phyloP scores from a whole-genome alignment of 345 rosid species.

The Raphanus raphanistrum region DNA sequence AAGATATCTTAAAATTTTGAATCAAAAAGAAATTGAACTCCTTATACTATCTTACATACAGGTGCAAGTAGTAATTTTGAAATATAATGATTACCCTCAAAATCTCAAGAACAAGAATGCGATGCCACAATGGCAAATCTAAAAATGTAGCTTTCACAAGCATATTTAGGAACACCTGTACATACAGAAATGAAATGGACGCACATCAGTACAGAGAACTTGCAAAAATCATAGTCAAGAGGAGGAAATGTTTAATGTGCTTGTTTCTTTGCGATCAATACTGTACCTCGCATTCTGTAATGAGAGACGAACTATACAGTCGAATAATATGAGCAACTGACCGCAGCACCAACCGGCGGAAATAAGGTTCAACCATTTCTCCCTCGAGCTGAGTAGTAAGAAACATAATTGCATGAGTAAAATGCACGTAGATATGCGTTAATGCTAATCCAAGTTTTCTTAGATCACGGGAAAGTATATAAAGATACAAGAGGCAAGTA shows the following conservation, averaged over 20 bases:
- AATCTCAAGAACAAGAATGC: slow-evolving; percentile 98
- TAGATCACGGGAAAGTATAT: slow-evolving; percentile 7
- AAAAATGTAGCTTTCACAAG: slow-evolving; percentile 83
- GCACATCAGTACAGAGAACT: slow-evolving; percentile 13
- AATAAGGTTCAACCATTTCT: slow-evolving; percentile 93
- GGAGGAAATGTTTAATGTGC: not conserved
- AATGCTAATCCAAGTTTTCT: slow-evolving; percentile 14
- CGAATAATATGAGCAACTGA: slow-evolving; percentile 95
- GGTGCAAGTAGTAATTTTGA: not conserved
- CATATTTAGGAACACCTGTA: slow-evolving; percentile 98
- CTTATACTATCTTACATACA: slow-evolving; percentile 1
- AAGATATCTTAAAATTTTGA: slow-evolving; percentile 25
- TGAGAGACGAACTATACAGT: slow-evolving; percentile 82
- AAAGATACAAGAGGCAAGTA: slow-evolving; percentile 19
- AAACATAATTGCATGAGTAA: slow-evolving; percentile 28
- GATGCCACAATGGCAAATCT: slow-evolving; percentile 98
- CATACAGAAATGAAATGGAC: slow-evolving; percentile 18
- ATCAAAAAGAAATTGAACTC: slow-evolving; percentile 3
- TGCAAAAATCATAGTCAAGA: slow-evolving; percentile 14
- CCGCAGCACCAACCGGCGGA: slow-evolving; percentile 93
- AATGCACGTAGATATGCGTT: slow-evolving; percentile 2
- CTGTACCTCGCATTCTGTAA: slow-evolving; percentile 91
- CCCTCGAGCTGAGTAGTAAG: slow-evolving; percentile 73
- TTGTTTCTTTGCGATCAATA: slow-evolving; percentile 15
- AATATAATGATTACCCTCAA: slow-evolving; percentile 67